Conservation (phyloP, 306 rosid species). For the Senna tora region DNA sequence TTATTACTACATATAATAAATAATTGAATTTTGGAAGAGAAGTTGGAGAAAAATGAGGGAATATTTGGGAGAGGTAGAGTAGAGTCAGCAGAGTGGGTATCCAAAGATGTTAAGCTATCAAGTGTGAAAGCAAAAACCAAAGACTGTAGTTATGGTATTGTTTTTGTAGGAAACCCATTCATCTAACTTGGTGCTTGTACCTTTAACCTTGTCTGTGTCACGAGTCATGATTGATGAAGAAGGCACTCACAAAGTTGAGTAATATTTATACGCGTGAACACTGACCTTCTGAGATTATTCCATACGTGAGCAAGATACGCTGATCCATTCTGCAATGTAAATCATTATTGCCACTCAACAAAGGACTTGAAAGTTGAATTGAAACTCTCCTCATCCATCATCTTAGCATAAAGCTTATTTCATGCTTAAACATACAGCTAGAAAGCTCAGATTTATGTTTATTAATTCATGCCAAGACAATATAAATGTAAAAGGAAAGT, state of each 20-base stretch:
- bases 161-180: not conserved
- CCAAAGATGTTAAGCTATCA: not conserved
- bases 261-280: slow-evolving; percentile 19
- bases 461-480: not conserved
- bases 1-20: too few relatives aligned
- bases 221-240: slow-evolving; percentile 3
- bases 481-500: not conserved
- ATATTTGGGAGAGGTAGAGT: not conserved
- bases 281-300: not conserved
- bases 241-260: slow-evolving; percentile 4
- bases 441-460: not conserved
- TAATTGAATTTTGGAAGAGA: not conserved
- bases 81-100: not conserved
- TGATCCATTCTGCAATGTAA: slow-evolving; percentile 5
- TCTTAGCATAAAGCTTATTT: not conserved
- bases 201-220: not conserved
- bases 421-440: not conserved
- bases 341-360: not conserved
- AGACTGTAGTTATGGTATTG: not conserved
- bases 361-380: not conserved
- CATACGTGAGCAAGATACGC: slow-evolving; percentile 4
- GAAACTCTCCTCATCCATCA: not conserved
- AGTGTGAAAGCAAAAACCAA: not conserved
- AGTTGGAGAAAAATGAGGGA: not conserved
- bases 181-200: not conserved